Base-by-base conservation (phyloP, 2,329 filamentous ascomycete genomes). In the Didymella arachidicola region DNA sequence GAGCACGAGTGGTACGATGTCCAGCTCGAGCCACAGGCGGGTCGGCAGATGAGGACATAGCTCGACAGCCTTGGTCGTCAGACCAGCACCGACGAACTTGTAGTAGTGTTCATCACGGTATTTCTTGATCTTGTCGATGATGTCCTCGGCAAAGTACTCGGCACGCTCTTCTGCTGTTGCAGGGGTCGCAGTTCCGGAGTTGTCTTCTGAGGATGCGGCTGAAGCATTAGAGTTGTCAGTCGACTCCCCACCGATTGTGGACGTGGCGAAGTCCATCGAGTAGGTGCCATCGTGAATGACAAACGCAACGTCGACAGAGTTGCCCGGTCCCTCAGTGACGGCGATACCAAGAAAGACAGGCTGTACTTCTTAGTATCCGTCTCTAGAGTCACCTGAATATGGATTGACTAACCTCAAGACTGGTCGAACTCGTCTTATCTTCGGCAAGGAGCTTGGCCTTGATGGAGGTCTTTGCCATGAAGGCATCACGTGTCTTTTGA, bases 271-370 rank as follows among this genome's bases (percentile, higher is more conserved):
- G 72, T 93, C 90, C 43, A 91, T 81, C 22, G 90, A 85, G 71
- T 93, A 93, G 4, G 88, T 88, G 6, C 86, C 86, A 71, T 93
- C 90, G 62, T 92, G 89, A 61, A 90, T 84, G 4, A 89, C 89
- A 47, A 93, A 79, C 14, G 67, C 69, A 16, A 73, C 39, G 5
- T 84, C 83, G 11, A 86, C 80, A 1, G 82, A 82, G 50, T 80
- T 79, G 57, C 84, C 79, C 30, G 84, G 79, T 1, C 79, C 74
- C 46, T 83, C 78, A 46, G 83, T 78, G 39, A 84, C 84, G 3
- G 88, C 86, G 32, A 90, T 84, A 53, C 88, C 88, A 41, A 87
- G 74, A 64, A 84, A 91, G 46, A 89, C 80, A 32, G 64, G 55
- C 72, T 77, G 8, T 54, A 26, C 7, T 18, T 10, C 18, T 63